Base-by-base conservation (phyloP, 345 rosid species). In the Geranium brycei region DNA sequence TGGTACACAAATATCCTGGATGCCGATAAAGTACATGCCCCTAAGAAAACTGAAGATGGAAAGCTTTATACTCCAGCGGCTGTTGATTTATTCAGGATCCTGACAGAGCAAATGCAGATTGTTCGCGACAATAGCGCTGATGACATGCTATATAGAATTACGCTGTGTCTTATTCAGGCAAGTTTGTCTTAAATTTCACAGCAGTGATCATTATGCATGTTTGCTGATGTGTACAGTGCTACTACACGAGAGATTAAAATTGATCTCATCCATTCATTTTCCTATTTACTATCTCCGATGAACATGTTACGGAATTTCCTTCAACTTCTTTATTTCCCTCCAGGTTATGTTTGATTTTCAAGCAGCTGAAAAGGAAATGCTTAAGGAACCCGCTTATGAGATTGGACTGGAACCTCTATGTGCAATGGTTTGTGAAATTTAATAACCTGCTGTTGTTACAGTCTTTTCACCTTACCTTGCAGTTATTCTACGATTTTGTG, bases 341-440 rank as follows among this genome's bases (percentile, higher is more conserved):
- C 76, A 93, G 99, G 99, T 93, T 73, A 91, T 95, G 97, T 85
- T 91, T 59, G 99, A 95, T 78, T 95, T 95, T 75, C 99, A 95
- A 91, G 92, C 87, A 61, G 95, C 99, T 67, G 91, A 95, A 77
- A 87, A 82, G 77, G 76, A 81, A 74, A 85, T 91, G 79, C 83
- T 91, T 76, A 87, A 76, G 62, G 99, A 95, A 72, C 95, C 92
- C 17, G 89, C 95, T 75, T 85, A 95, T 68, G 99, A 95, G 67
- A 81, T 91, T 75, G 95, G 95, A 63, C 77, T 95, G 84, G 97
- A 95, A 73, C 87, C 99, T 72, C 75, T 91, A 63, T 91, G 99
- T 72, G 99, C 97, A 64, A 84, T 91, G 95, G 99, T 95, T 71
- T 75, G 91, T 81, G 66, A 69, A 63, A 51, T 58, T 57, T 68